These are phyloP conservation scores for Ophiocordyceps camponoti-saundersi DNA, from an alignment of 2,329 filamentous ascomycete genomes.

Conservation along the genomic window DNA sequence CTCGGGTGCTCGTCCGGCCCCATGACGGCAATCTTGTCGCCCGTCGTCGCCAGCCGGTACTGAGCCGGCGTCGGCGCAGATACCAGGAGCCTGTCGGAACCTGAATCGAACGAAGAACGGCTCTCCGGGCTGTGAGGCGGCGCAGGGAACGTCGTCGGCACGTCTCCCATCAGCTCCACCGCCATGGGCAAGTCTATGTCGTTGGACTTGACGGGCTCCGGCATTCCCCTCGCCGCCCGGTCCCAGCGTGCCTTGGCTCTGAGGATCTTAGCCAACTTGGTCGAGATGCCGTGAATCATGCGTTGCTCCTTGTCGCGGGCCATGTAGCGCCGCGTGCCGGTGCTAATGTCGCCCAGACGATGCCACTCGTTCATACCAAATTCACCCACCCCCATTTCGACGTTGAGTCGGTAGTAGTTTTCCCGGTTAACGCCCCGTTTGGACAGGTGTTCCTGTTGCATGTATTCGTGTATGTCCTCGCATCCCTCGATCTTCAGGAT, in stretches of 20 bases:
- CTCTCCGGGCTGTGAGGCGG: slow-evolving; percentile 21
- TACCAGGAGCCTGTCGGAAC: slow-evolving; percentile 36
- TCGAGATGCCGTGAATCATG: slow-evolving; percentile 60
- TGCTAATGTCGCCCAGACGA: slow-evolving; percentile 86
- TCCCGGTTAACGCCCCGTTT: slow-evolving; percentile 70
- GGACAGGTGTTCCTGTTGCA: slow-evolving; percentile 62
- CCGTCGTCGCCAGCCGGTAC: slow-evolving; percentile 38
- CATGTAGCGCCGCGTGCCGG: slow-evolving; percentile 73
- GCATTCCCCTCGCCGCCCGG: slow-evolving; percentile 21
- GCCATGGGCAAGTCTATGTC: slow-evolving; percentile 29
- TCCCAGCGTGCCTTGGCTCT: slow-evolving; percentile 56
- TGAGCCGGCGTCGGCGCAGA: slow-evolving; percentile 40
- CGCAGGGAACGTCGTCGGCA: slow-evolving; percentile 21
- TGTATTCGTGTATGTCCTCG: slow-evolving; percentile 74
- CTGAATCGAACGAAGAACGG: slow-evolving; percentile 40
- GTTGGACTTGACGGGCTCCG: slow-evolving; percentile 25
- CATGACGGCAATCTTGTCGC: slow-evolving; percentile 52
- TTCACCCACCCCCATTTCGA: slow-evolving; percentile 88
- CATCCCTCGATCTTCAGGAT: slow-evolving; percentile 92
- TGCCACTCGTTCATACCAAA: slow-evolving; percentile 99
- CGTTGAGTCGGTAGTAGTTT: slow-evolving; percentile 92
- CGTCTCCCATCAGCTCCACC: slow-evolving; percentile 40
- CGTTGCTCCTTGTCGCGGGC: slow-evolving; percentile 54
- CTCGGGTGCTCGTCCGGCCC: slow-evolving; percentile 39
- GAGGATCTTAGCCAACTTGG: slow-evolving; percentile 71